These are phyloP conservation scores for Globisporangium nodosum DNA, from an alignment of 352 stramenopile species.

Conservation along the genomic window DNA sequence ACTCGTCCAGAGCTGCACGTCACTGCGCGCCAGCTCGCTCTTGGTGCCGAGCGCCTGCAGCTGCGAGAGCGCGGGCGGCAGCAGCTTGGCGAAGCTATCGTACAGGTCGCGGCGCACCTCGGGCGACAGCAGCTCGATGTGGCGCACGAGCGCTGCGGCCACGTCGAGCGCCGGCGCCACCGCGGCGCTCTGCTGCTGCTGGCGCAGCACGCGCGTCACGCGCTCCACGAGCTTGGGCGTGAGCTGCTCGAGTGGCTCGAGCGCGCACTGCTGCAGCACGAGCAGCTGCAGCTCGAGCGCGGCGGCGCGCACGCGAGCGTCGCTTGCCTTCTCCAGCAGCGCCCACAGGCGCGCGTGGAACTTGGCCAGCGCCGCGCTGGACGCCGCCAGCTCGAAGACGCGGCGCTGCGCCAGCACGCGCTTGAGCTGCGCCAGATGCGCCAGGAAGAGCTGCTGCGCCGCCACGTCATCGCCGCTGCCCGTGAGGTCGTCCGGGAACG, in stretches of 20 bases:
- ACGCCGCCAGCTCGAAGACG: slow-evolving; percentile 66
- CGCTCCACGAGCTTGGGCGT: slow-evolving; percentile 54
- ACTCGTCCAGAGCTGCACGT: slow-evolving; percentile 24
- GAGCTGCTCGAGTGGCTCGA: slow-evolving; percentile 53
- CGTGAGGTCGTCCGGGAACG: slow-evolving; percentile 55
- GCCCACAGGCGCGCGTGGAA: slow-evolving; percentile 58
- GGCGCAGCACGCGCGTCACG: slow-evolving; percentile 65
- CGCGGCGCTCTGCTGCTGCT: slow-evolving; percentile 32
- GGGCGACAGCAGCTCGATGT: slow-evolving; percentile 42
- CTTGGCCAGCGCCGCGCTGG: slow-evolving; percentile 74
- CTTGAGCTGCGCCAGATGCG: slow-evolving; percentile 44
- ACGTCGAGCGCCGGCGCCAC: slow-evolving; percentile 39
- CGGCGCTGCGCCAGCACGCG: slow-evolving; percentile 53
- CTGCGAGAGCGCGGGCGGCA: slow-evolving; percentile 42
- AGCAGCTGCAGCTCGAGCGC: slow-evolving; percentile 60
- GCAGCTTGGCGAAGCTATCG: slow-evolving; percentile 55
- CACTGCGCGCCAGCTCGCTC: slow-evolving; percentile 15
- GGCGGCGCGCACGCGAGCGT: slow-evolving; percentile 27
- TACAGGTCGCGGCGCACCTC: slow-evolving; percentile 57
- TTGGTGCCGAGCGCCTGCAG: slow-evolving; percentile 28
- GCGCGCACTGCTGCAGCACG: slow-evolving; percentile 46
- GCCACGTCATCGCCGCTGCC: slow-evolving; percentile 12
- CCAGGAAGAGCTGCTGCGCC: slow-evolving; percentile 37
- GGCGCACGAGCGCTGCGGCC: slow-evolving; percentile 34
- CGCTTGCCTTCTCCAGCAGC: slow-evolving; percentile 39